Base-by-base conservation (phyloP, 306 rosid genomes). In the Fagus crenata region DNA sequence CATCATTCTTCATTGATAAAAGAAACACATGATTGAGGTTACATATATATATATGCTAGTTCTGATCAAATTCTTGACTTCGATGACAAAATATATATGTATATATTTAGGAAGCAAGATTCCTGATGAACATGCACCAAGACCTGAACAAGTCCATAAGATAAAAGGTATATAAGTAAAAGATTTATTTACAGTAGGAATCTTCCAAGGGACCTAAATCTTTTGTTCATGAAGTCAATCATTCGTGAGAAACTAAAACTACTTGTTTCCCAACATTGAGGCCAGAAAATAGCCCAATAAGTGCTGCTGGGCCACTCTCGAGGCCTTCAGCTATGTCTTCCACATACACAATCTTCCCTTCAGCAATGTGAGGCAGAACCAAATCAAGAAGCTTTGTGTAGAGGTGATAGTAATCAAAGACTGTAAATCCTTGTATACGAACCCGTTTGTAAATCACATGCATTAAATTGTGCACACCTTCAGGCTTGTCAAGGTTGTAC, bases 311-410 rank as follows among this genome's bases (percentile, higher is more conserved):
- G 33, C 65, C 74, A 3, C 69, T 73, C 69, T 84, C 82, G 0
- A 80, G 68, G 56, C 87, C 87, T 49, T 84, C 81, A 22, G 32
- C 84, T 5, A 70, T 56, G 75, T 84, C 87, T 75, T 84, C 87
- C 2, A 80, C 74, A 37, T 80, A 84, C 0, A 14, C 33, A 32
- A 80, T 53, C 77, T 80, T 84, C 40, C 82, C 80, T 72, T 84
- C 59, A 53, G 22, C 68, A 31, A 80, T 77, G 36, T 31, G 13
- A 49, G 82, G 81, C 55, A 84, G 53, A 39, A 80, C 58, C 11
- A 33, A 65, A 41, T 84, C 80, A 12, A 67, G 40, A 81, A 80
- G 80, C 36, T 77, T 53, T 0, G 42, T 9, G 12, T 80, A 77
- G 31, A 59, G 73, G 35, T 80, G 82, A 71, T 12, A 73, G 40